Percentiles rank a stretch among this genome's conserved stretches.
Evolutionary conservation across 2,329 filamentous ascomycete genomes (phyloP).

Genomic region (Colletotrichum eleusines): DNA sequence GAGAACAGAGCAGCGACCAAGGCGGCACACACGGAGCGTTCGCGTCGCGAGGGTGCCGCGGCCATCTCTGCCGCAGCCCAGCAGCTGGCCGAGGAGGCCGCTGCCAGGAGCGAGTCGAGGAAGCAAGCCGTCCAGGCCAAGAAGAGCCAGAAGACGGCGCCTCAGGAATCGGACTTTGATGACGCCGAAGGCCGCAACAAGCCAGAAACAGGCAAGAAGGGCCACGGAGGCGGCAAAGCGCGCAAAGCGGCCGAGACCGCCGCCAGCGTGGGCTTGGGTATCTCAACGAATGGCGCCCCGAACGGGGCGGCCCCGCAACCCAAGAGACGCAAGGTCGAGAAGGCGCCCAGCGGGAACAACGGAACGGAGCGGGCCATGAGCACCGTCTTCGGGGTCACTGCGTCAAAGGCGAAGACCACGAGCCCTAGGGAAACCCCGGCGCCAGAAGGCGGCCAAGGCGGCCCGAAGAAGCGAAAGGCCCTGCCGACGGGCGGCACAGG

Average conservation of each 20-base stretch:
- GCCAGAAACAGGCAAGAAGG: constrained; percentile 69
- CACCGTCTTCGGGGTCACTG: constrained; percentile 62
- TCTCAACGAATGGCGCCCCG: constrained; percentile 65
- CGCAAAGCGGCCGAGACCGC: constrained; percentile 70
- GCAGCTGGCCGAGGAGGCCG: constrained; percentile 84
- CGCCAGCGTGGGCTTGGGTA: constrained; percentile 72
- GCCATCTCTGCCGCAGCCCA: constrained; percentile 82
- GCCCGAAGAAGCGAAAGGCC: constrained; percentile 79
- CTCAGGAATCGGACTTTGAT: constrained; percentile 84
- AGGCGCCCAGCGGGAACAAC: constrained; percentile 63
- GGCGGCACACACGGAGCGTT: constrained; percentile 77
- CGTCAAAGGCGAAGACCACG: constrained; percentile 68
- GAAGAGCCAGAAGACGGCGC: constrained; percentile 76
- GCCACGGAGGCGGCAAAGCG: constrained; percentile 69
- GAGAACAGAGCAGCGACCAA: constrained; percentile 76
- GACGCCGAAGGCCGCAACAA: constrained; percentile 69
- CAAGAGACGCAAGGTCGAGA: constrained; percentile 88
- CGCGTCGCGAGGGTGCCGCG: constrained; percentile 82
- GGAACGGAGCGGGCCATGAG: constrained; percentile 78
- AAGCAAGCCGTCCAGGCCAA: constrained; percentile 85
- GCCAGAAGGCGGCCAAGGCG: constrained; percentile 68
- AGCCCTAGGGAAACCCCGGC: constrained; percentile 78
- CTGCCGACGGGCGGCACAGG: constrained; percentile 73
- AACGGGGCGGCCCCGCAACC: constrained; percentile 68
- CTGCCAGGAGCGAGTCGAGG: constrained; percentile 84